Conservation (phyloP, 2,329 filamentous ascomycete species). For the Diaporthe batatas region DNA sequence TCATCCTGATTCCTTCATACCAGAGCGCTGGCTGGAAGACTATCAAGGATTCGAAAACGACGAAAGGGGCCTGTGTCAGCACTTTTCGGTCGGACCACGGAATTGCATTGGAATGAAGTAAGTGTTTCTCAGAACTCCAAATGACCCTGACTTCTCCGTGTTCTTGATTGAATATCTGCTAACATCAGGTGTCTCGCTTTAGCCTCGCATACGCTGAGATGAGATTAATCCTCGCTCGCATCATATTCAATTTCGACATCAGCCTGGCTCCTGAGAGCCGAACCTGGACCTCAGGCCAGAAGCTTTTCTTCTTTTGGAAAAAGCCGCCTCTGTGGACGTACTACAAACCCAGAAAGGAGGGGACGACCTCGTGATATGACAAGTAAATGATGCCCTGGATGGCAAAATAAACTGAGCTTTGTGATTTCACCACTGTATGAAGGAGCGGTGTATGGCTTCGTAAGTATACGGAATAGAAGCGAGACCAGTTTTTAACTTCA, state of each 20-base stretch:
- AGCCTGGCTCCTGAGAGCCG: not conserved
- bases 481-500: too few species aligned
- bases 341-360: not conserved
- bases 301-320: not conserved
- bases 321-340: not conserved
- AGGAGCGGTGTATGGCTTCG: too few species aligned
- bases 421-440: too few species aligned
- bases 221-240: not conserved
- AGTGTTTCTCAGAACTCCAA: not conserved
- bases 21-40: conserved; percentile 3
- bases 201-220: not conserved
- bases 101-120: conserved; percentile 6
- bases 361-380: not conserved
- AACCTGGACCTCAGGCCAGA: not conserved
- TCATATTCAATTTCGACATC: not conserved
- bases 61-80: not conserved
- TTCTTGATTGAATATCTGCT: not conserved
- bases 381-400: not conserved
- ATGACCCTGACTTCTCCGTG: not conserved
- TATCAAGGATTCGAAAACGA: not conserved
- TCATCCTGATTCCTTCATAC: not conserved
- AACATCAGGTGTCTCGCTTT: not conserved
- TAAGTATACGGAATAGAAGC: too few species aligned
- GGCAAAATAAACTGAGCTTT: not conserved
- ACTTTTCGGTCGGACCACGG: not conserved